phyloP scores from a whole-genome alignment of 768 basidiomycete species.

The Russula abietina region DNA sequence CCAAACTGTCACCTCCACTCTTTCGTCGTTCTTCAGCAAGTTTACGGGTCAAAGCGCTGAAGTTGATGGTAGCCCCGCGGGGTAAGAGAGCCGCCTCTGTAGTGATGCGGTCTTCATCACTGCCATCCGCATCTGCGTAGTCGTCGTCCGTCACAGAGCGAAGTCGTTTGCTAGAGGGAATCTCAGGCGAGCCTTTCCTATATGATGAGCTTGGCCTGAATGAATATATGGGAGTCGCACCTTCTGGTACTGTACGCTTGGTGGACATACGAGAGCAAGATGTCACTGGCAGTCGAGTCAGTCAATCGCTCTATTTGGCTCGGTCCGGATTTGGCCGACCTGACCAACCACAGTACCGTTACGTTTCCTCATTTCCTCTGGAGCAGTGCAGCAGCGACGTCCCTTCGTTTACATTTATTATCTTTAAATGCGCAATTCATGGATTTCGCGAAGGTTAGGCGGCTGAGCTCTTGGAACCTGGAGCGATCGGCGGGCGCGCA shows the following conservation, averaged over 20 bases:
- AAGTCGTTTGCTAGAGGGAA: slow-evolving; percentile 36
- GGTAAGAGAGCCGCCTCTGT: slow-evolving; percentile 46
- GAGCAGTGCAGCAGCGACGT: neutral
- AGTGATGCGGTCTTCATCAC: slow-evolving; percentile 47
- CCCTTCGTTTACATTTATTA: too few species aligned
- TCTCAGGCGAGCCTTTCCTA: slow-evolving; percentile 25
- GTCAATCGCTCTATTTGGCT: too few species aligned
- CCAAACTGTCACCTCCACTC: slow-evolving; percentile 49
- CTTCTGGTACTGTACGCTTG: slow-evolving; percentile 27
- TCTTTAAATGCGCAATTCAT: slow-evolving; percentile 64
- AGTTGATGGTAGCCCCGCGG: slow-evolving; percentile 75
- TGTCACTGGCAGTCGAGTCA: too few species aligned
- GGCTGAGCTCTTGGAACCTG: slow-evolving; percentile 87
- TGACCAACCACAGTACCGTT: too few species aligned
- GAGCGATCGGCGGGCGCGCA: slow-evolving; percentile 75
- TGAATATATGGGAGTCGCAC: slow-evolving; percentile 20
- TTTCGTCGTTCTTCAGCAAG: slow-evolving; percentile 56
- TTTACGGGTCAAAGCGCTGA: slow-evolving; percentile 76
- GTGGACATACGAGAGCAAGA: slow-evolving; percentile 10
- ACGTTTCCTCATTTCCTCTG: neutral
- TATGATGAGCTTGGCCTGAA: neutral
- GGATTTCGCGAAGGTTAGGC: slow-evolving; percentile 96
- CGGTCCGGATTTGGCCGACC: too few species aligned
- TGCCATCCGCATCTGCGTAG: slow-evolving; percentile 49
- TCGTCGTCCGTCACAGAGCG: slow-evolving; percentile 50